Conservation (phyloP, 1,139 yeast genomes). For the Pichia sp. region DNA sequence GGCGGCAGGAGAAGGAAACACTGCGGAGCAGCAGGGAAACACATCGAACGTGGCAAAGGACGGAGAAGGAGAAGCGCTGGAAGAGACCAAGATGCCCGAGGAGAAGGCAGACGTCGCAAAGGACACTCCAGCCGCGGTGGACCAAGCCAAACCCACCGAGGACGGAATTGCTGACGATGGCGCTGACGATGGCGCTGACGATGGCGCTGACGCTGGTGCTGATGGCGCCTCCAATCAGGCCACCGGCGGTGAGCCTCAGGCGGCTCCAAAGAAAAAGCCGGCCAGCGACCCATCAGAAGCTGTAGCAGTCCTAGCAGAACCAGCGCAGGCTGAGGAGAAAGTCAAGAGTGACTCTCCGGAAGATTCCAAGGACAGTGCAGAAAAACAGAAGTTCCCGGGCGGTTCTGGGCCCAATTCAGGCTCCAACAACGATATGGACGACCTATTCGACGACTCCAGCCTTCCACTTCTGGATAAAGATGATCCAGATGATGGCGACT, state of each 20-base stretch:
- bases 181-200: no score
- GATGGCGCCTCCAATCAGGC: no score
- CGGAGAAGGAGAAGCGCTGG: not conserved
- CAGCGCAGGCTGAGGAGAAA: not conserved
- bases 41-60: not conserved
- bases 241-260: not conserved
- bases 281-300: not conserved
- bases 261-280: not conserved
- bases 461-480: slow-evolving; percentile 4
- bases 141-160: no score
- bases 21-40: not conserved
- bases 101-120: not conserved
- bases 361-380: not conserved
- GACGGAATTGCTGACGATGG: no score
- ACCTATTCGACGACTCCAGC: slow-evolving; percentile 6
- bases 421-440: slow-evolving; percentile 4
- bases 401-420: not conserved
- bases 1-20: not conserved
- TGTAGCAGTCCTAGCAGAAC: not conserved
- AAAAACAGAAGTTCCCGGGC: not conserved
- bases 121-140: no score
- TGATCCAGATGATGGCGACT: slow-evolving; percentile 7
- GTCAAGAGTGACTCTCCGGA: not conserved
- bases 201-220: no score
- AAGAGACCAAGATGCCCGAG: not conserved